Base-by-base conservation (phyloP, 164 flowering plant species). In the Hamamelis virginiana region DNA sequence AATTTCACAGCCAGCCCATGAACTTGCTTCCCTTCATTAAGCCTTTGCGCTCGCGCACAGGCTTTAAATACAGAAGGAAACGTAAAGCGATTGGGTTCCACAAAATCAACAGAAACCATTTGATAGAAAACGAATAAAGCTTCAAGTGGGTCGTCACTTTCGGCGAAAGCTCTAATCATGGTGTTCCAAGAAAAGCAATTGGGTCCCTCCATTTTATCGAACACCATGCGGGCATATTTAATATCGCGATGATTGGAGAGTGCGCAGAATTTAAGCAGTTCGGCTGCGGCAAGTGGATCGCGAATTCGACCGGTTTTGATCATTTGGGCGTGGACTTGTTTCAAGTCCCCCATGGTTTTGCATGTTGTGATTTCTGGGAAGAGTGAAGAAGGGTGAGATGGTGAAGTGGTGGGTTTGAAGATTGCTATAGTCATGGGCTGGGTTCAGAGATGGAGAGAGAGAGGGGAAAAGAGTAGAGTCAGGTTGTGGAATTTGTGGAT, bases 161-260 rank as follows among this genome's bases (percentile, higher is more conserved):
- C 87, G 19, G 84, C 60, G 16, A 79, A 76, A n/a, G 81, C 82
- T 72, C 86, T 76, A 26, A 86, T 82, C 19, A 86, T 70, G 65
- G 90, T 84, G 73, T 86, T 86, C 62, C 70, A 86, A 59, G 87
- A 83, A 50, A 84, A 86, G 75, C 86, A 81, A 67, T 84, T 86
- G 19, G 80, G 83, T 41, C 71, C 61, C 27, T 25, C 67, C 81
- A 84, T 86, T 18, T 62, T 68, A 64, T 27, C 45, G 61, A 86
- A 84, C 15, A 86, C 46, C 44, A 44, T 57, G 27, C 66, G 75
- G 12, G 88, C 86, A 50, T 82, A 84, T 0, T 52, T 28, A 18
- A 80, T 62, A 62, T 80, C 74, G 25, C 78, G 77, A 58, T 59
- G 67, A 14, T 28, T 3, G 25, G 80, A 71, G 18, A 79, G 66